Evolutionary conservation across 768 basidiomycete genomes (phyloP).

Genomic region (Amanita jacksonii): DNA sequence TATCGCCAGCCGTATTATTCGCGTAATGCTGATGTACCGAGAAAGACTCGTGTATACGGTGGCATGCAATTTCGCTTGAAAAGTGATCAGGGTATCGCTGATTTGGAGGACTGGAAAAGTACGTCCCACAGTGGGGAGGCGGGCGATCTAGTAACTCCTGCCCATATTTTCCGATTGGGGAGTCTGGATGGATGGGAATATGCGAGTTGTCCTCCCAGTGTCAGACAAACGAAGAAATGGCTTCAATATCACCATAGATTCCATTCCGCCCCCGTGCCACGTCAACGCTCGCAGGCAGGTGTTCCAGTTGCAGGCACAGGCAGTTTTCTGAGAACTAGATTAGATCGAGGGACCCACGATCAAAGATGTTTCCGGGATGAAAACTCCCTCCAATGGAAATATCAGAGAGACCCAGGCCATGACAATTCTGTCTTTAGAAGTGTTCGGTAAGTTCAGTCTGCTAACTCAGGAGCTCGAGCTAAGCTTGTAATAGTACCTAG

Average conservation of each 20-base stretch:
- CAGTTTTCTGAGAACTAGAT: not conserved
- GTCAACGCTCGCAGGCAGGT: slow-evolving; percentile 44
- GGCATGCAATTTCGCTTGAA: slow-evolving; percentile 68
- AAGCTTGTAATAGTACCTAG: slow-evolving; percentile 43
- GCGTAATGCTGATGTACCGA: slow-evolving; percentile 56
- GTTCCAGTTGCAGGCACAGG: not conserved
- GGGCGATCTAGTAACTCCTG: not conserved
- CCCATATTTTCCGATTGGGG: slow-evolving; percentile 20
- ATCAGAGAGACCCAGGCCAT: slow-evolving; percentile 60
- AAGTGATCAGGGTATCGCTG: slow-evolving; percentile 46
- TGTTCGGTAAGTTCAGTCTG: slow-evolving; percentile 53
- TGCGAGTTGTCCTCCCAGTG: slow-evolving; percentile 56
- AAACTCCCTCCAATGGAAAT: slow-evolving; percentile 31
- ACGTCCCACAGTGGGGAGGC: not conserved
- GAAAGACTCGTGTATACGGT: slow-evolving; percentile 63
- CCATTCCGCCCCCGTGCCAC: slow-evolving; percentile 8
- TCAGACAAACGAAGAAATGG: slow-evolving; percentile 46
- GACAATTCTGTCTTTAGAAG: slow-evolving; percentile 74
- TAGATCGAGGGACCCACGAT: slow-evolving; percentile 72
- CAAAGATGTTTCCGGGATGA: slow-evolving; percentile 57
- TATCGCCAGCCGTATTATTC: slow-evolving; percentile 83
- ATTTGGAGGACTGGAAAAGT: slow-evolving; percentile 52
- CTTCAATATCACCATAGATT: slow-evolving; percentile 26
- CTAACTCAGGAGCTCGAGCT: not conserved
- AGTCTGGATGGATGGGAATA: slow-evolving; percentile 73